Evolutionary conservation across 192 early-diverging fungal species (phyloP), one percentile per base, ranked within the genome.

Genomic region (Linnemannia elongata): DNA sequence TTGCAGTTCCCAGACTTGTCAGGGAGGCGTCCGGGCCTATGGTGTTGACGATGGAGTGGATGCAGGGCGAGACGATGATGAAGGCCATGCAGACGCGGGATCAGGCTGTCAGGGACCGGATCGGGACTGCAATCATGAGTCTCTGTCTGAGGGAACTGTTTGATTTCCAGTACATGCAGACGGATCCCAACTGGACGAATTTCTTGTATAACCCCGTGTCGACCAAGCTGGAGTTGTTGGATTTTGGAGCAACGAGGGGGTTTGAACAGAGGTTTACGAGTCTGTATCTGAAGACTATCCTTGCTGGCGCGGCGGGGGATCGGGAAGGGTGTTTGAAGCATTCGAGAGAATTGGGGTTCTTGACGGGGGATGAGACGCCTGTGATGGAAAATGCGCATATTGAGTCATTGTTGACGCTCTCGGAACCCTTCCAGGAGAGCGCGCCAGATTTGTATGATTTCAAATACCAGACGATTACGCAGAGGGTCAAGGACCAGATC

Each of bases 121-220:
- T 99, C 15, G 96, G 95, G 3, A 90, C 91, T n/a, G 89, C 88
- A 18, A 88, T 99, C 33, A 89, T 99, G 72, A 85, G 91, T 4
- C 94, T 99, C 12, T 97, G 96, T 85, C 90, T 99, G 57, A 89
- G 92, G 54, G 98, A 99, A 83, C 89, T 99, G 57, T 99, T 98
- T 85, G 93, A 94, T 69, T 99, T 97, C 88, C 91, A 93, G 77
- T 98, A 96, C 88, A 99, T 99, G 98, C 98, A 99, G 88, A 99
- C 98, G 9, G 98, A 99, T 88, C 98, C 98, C 3, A 99, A 99
- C 86, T 99, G 98, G 98, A 94, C 96, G 72, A 99, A 99, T 88
- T 99, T 99, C 85, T 89, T 99, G 72, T 99, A 97, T 83, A 94
- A 97, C 77, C 81, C 72, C 4, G 44, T 52, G 7, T 92, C 91